phyloP scores from a whole-genome alignment of 169 alveolate species.

The Plasmodium reichenowi region DNA sequence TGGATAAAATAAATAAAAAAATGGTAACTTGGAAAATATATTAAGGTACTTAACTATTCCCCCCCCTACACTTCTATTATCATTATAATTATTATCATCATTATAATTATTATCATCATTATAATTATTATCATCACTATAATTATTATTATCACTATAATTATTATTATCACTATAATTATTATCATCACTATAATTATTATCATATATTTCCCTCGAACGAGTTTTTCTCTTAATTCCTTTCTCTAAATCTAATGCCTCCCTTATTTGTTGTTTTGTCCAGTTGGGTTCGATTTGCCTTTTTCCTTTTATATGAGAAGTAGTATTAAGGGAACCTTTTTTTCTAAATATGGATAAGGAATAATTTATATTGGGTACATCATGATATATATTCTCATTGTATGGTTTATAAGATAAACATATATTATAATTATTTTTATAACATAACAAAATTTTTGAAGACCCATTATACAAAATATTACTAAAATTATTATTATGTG shows the following conservation, averaged over 20 bases:
- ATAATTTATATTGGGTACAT: constrained; percentile 26
- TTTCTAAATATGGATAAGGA: constrained; percentile 31
- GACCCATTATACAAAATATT: constrained; percentile 5
- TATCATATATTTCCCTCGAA: too few species aligned
- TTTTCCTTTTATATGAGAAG: constrained; percentile 14
- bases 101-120: too few species aligned
- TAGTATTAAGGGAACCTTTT: constrained; percentile 6
- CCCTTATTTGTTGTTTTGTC: not conserved
- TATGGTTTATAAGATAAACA: constrained; percentile 43
- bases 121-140: too few species aligned
- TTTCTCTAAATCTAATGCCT: constrained; percentile 4
- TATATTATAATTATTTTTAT: constrained; percentile 42
- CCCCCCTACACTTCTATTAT: too few species aligned
- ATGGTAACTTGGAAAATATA: too few species aligned
- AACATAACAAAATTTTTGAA: constrained; percentile 45
- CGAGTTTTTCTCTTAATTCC: constrained; percentile 2
- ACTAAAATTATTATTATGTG: not conserved
- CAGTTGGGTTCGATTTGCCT: not conserved
- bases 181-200: too few species aligned
- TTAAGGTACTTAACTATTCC: too few species aligned
- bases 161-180: too few species aligned
- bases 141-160: too few species aligned
- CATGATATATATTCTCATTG: constrained; percentile 12
- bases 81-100: too few species aligned
- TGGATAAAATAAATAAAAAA: too few species aligned